Evolutionary conservation across 208 protist species (phyloP), one percentile per base, ranked within the genome.

Genomic region (Leptomonas seymouri): DNA sequence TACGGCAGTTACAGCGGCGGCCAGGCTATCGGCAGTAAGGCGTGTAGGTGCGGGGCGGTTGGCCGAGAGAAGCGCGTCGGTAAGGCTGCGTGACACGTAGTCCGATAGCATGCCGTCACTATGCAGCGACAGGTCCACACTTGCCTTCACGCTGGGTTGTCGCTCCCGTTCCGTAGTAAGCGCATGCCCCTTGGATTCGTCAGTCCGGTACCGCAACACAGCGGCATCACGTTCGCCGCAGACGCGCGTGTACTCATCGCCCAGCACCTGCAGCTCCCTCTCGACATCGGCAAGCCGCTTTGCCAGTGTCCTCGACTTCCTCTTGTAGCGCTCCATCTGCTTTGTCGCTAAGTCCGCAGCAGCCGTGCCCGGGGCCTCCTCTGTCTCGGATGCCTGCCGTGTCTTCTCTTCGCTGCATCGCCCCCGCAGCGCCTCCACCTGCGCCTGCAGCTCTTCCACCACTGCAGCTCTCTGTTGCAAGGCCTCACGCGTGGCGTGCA

Each of bases 181-280:
- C 3, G 23, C n/a, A 7, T 12, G 48, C n/a, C 21, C 4, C 16
- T 21, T 53, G 2, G 14, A 11, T 31, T 59, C 64, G 18, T 51
- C 57, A 16, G 54, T 28, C 12, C 49, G 30, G 27, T 25, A 14
- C 20, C 23, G 44, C 42, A 42, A 15, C 23, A 67, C 48, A 12
- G 25, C 20, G 15, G 31, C 42, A 28, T 71, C 55, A n/a, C 58
- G 42, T 50, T 78, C 72, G 11, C 31, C 44, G 28, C 44, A 70
- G 36, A 67, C 62, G 2, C 28, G 30, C 42, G 54, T 61, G 36
- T 62, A 58, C 36, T 76, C 65, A 28, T 81, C 67, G 18, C 27
- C 61, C 16, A 56, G 71, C 58, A 58, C 41, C 36, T 67, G 61
- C 30, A 85, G 46, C 62, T 82, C 76, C 12, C 16, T 28, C 34